phyloP scores from a whole-genome alignment of 2,329 filamentous ascomycete genomes.

The Pseudopyricularia javanii region DNA sequence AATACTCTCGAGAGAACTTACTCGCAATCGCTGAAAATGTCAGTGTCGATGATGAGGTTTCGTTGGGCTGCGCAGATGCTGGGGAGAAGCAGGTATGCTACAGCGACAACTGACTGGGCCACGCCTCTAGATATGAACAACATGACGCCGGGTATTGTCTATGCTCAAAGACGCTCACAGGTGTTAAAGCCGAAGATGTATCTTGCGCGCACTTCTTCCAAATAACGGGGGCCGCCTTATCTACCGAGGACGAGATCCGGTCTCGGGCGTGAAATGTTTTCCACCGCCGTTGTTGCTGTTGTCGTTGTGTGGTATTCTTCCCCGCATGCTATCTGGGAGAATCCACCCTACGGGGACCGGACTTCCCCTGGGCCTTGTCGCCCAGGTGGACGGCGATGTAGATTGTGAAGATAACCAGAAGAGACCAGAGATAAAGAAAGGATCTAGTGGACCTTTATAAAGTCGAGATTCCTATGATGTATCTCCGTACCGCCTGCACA shows the following conservation, averaged over 20 bases:
- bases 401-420: not conserved
- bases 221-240: too few relatives aligned
- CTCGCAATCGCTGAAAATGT: constrained; percentile 26
- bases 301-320: not conserved
- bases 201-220: too few relatives aligned
- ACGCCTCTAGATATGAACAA: not conserved
- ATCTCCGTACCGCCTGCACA: too few relatives aligned
- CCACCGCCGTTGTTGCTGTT: not conserved
- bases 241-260: too few relatives aligned
- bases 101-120: not conserved
- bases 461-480: too few relatives aligned
- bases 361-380: not conserved
- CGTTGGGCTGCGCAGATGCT: constrained; percentile 9
- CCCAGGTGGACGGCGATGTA: not conserved
- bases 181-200: too few relatives aligned
- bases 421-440: too few relatives aligned
- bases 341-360: not conserved
- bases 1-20: not conserved
- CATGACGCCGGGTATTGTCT: not conserved
- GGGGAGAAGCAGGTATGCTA: not conserved
- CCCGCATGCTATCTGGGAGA: not conserved
- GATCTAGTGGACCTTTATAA: too few relatives aligned
- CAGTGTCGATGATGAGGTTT: constrained; percentile 32
- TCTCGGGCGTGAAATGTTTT: not conserved
- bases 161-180: too few relatives aligned